Evolutionary conservation across 768 basidiomycete species (phyloP).

Genomic region (Tubosaeta brunneosetosa): DNA sequence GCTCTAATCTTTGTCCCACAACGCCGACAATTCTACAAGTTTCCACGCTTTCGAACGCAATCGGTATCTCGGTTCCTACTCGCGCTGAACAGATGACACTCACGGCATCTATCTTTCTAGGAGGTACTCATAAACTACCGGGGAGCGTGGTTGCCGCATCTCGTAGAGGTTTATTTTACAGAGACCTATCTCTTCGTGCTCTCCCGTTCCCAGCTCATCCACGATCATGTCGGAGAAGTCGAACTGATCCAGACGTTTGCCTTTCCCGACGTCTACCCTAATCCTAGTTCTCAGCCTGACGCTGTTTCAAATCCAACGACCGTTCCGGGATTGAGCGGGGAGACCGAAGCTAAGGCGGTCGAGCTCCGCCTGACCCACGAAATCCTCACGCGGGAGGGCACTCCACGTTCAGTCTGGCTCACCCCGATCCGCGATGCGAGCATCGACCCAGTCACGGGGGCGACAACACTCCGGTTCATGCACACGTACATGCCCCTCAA

Average conservation of each 20-base stretch:
- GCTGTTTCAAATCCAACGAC: not conserved
- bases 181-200: constrained; percentile 15
- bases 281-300: not conserved
- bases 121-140: constrained; percentile 14
- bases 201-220: constrained; percentile 12
- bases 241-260: constrained; percentile 21
- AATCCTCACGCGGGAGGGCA: not conserved
- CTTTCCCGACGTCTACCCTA: constrained; percentile 10
- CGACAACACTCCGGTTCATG: constrained; percentile 22
- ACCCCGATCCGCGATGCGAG: constrained; percentile 10
- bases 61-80: constrained; percentile 2
- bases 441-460: constrained; percentile 5
- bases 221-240: not conserved
- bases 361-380: constrained; percentile 24
- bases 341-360: not conserved
- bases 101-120: not conserved
- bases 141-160: constrained; percentile 18
- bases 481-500: constrained; percentile 6
- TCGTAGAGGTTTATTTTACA: constrained; percentile 14
- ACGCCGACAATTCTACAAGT: constrained; percentile 18
- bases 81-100: not conserved
- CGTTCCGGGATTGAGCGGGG: not conserved
- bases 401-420: constrained; percentile 7
- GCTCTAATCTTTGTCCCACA: constrained; percentile 14
- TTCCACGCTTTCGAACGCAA: constrained; percentile 15